Conservation (phyloP, 2,329 filamentous ascomycete species). For the Aspergillus ustus region DNA sequence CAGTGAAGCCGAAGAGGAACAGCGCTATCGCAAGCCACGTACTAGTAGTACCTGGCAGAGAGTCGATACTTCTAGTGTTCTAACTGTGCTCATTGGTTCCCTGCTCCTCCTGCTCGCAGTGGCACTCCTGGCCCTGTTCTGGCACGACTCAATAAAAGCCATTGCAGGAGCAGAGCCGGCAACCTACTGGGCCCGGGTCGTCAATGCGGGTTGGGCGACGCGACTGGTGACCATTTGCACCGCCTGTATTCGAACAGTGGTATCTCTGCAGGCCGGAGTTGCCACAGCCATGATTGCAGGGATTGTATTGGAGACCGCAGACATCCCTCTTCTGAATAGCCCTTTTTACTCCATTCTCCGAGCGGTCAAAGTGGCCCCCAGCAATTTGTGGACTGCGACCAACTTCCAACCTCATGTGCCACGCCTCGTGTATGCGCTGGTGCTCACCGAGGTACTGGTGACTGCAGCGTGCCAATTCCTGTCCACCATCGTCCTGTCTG, state of each 20-base stretch:
- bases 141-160: too few species aligned
- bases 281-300: neutral
- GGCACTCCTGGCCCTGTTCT: too few species aligned
- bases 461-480: constrained; percentile 1
- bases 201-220: constrained; percentile 2
- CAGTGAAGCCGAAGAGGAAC: too few species aligned
- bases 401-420: neutral
- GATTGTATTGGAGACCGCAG: neutral
- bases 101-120: too few species aligned
- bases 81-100: too few species aligned
- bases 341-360: constrained; percentile 1
- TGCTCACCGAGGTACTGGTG: neutral
- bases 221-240: constrained; percentile 3
- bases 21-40: too few species aligned
- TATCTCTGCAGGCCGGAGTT: neutral
- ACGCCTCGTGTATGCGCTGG: neutral
- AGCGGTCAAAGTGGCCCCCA: neutral
- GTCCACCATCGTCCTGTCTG: neutral
- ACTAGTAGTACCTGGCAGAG: too few species aligned
- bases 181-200: neutral
- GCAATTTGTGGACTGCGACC: neutral
- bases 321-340: neutral
- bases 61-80: too few species aligned
- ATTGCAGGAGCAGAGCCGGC: too few species aligned
- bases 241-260: neutral